Evolutionary conservation across 139 green algal species (phyloP).

Genomic region (Asterochloris erici): DNA sequence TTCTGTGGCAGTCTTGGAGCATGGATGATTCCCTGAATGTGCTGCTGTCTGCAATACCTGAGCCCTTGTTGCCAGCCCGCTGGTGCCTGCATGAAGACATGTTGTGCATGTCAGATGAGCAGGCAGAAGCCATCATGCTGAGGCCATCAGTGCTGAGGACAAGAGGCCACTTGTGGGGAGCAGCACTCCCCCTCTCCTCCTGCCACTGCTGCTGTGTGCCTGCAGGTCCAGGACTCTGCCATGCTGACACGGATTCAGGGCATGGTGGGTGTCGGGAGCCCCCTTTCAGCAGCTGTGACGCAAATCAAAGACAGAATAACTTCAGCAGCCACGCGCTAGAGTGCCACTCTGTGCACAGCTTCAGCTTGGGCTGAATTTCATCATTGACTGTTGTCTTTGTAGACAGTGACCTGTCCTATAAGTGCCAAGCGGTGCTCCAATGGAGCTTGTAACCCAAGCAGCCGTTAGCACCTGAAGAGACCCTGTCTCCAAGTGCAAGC

Average conservation of each 20-base stretch:
- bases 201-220: neutral
- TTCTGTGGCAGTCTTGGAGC: neutral
- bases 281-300: slow-evolving; percentile 48
- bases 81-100: neutral
- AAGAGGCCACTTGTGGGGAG: neutral
- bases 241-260: slow-evolving; percentile 31
- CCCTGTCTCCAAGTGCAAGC: too few species aligned
- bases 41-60: neutral
- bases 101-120: neutral
- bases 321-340: neutral
- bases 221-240: slow-evolving; percentile 14
- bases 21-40: neutral
- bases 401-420: too few species aligned
- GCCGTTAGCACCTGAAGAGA: too few species aligned
- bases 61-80: neutral
- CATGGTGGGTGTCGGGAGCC: slow-evolving; percentile 40
- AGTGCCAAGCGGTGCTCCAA: too few species aligned
- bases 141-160: neutral
- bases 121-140: neutral
- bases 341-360: too few species aligned
- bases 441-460: too few species aligned
- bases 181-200: neutral
- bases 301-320: slow-evolving; percentile 54
- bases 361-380: too few species aligned
- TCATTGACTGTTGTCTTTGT: too few species aligned